Evolutionary conservation across 164 flowering plant genomes (phyloP), one percentile per base, ranked within the genome.

Genomic region (Magnolia officinalis): DNA sequence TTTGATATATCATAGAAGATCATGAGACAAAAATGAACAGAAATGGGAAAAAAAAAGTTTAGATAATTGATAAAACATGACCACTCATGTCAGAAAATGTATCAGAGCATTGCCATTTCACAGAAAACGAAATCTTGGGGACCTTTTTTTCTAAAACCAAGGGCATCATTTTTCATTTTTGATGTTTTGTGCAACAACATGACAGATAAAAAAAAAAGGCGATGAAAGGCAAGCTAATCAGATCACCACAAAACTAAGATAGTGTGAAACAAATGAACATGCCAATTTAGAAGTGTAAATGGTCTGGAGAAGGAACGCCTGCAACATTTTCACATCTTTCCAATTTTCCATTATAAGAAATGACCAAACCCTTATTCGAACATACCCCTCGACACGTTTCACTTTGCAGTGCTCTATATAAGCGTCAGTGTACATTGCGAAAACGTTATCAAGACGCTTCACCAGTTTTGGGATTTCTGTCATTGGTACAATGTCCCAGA

Each of bases 401-500:
- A 76, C 79, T 11, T 86, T 86, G 88, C 98, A 94, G 59, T 65
- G 87, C 65, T 68, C 82, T 64, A 90, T 70, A 75, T 80, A 91
- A 50, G 83, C 87, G 71, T 72, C 72, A 4, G 72, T 72, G 37
- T 77, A 72, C 75, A 72, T 72, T 23, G 66, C 55, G 55, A 77
- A 77, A 4, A 77, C 26, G 70, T 64, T 50, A 37, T 72, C 66
- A 51, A 77, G 79, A 21, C 76, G 76, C 67, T 84, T 88, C 45
- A 80, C 79, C 50, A 91, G 79, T 79, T 87, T 88, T 1, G 86
- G 82, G 8, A 89, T 74, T 73, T 87, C 96, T 59, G 81, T 90
- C 29, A 82, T 63, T 6, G 90, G 90, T 77, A 92, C 72, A 31
- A 92, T 75, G 78, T 92, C 91, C 98, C 98, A 93, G 26, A 88